Evolutionary conservation across 139 green algal species (phyloP).

Genomic region (Trebouxia sp.): DNA sequence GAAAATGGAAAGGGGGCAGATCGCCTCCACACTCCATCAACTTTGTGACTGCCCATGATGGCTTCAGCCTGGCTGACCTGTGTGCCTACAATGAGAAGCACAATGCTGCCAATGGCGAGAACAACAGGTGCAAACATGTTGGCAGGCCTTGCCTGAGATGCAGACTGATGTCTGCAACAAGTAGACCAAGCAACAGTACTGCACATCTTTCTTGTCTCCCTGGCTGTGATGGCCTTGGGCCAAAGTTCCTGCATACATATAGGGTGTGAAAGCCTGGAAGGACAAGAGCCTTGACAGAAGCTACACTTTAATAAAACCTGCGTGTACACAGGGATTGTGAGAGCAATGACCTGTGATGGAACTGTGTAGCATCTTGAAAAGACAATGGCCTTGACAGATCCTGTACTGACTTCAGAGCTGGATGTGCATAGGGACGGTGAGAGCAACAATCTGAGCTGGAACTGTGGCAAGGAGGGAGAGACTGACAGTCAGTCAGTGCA

Average conservation of each 20-base stretch:
- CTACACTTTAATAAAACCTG: too few species aligned
- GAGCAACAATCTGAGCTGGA: constrained; percentile 96
- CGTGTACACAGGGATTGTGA: too few species aligned
- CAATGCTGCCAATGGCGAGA: constrained; percentile 92
- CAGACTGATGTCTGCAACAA: too few species aligned
- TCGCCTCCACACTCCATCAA: constrained; percentile 87
- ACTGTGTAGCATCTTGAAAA: too few species aligned
- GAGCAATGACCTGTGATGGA: too few species aligned
- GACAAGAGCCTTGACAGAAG: too few species aligned
- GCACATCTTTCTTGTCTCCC: too few species aligned
- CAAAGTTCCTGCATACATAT: not conserved
- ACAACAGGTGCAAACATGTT: constrained; percentile 51
- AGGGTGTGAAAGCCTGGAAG: too few species aligned
- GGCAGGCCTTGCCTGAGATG: not conserved
- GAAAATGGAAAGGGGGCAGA: constrained; percentile 74
- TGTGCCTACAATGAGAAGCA: constrained; percentile 97
- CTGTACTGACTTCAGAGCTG: too few species aligned
- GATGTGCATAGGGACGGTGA: constrained; percentile 95
- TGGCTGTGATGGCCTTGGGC: not conserved
- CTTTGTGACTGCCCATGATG: constrained; percentile 98
- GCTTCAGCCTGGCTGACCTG: constrained; percentile 94
- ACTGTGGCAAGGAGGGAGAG: constrained; percentile 92
- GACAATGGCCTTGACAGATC: too few species aligned
- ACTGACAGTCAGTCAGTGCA: constrained; percentile 53
- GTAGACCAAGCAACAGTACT: too few species aligned